A percentile compares a stretch with the other conserved stretches of the same genome.
Conservation (phyloP, 805 yeast genomes). For the Metschnikowia peoriensis region DNA sequence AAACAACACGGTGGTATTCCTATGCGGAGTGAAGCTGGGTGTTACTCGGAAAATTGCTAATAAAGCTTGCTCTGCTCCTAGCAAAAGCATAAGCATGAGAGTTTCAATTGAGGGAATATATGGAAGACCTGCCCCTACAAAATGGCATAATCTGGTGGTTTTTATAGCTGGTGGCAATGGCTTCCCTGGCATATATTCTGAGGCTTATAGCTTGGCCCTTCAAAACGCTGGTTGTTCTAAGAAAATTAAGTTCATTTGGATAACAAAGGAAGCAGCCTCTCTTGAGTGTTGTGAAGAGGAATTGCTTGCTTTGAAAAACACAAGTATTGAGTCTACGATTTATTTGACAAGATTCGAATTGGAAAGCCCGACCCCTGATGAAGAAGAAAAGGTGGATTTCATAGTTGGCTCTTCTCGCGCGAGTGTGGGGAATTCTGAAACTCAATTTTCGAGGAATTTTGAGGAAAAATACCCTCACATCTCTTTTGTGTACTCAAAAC, state of each 20-base stretch:
- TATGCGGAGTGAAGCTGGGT: constrained; percentile 50
- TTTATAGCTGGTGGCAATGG: constrained; percentile 66
- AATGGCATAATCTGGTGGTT: constrained; percentile 44
- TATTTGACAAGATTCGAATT: constrained; percentile 20
- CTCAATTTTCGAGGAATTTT: neutral
- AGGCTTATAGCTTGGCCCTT: constrained; percentile 29
- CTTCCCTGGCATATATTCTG: constrained; percentile 52
- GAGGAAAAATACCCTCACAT: constrained; percentile 28
- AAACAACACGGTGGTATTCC: constrained; percentile 34
- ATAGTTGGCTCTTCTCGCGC: neutral
- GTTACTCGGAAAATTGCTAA: constrained; percentile 51
- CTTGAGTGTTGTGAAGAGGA: constrained; percentile 38
- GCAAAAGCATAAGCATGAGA: constrained; percentile 31
- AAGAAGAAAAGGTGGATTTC: neutral
- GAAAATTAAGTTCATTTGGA: constrained; percentile 31
- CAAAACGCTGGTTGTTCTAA: constrained; percentile 1
- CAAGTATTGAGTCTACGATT: constrained; percentile 37
- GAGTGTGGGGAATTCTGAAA: neutral
- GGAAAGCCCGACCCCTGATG: neutral
- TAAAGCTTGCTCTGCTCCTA: constrained; percentile 25
- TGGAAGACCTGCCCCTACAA: constrained; percentile 47
- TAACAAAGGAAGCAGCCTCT: constrained; percentile 33
- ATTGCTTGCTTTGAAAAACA: constrained; percentile 29
- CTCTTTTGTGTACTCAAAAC: constrained; percentile 44
- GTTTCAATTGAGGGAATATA: constrained; percentile 60